These are phyloP conservation scores for Brachypodium distachyon DNA, from an alignment of 202 grass and related monocot species.

Conservation along the genomic window DNA sequence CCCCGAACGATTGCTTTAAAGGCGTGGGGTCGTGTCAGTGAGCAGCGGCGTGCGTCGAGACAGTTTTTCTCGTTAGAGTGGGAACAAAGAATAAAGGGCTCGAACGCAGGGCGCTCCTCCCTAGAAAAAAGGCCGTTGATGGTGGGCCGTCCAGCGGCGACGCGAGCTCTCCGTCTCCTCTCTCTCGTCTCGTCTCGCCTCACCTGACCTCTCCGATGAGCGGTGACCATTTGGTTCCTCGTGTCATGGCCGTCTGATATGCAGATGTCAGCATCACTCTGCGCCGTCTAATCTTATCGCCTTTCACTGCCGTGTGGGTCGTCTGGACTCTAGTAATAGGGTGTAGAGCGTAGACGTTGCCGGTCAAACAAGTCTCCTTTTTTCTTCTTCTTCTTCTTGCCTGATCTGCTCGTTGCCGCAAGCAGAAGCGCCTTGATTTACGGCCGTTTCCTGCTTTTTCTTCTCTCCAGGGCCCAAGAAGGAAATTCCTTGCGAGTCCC, in stretches of 20 bases:
- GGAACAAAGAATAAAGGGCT: slow-evolving; percentile 28
- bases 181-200: neutral
- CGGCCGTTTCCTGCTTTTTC: slow-evolving; percentile 1
- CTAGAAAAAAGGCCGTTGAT: slow-evolving; percentile 5
- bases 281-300: neutral
- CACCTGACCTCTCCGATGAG: no score
- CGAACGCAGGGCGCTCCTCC: neutral
- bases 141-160: slow-evolving; percentile 10
- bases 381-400: neutral
- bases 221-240: no score
- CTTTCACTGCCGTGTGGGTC: neutral
- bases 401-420: neutral
- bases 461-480: slow-evolving; percentile 8
- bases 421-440: slow-evolving; percentile 43
- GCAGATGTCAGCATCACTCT: no score
- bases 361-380: neutral
- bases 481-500: neutral
- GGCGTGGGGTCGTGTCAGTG: neutral
- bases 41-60: neutral
- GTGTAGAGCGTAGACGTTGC: neutral
- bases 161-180: neutral
- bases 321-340: no score
- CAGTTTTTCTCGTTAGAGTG: slow-evolving; percentile 58
- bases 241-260: neutral
- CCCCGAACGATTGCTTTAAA: neutral